phyloP scores from a whole-genome alignment of 2,329 filamentous ascomycete genomes.

The Ambrosiella xylebori region DNA sequence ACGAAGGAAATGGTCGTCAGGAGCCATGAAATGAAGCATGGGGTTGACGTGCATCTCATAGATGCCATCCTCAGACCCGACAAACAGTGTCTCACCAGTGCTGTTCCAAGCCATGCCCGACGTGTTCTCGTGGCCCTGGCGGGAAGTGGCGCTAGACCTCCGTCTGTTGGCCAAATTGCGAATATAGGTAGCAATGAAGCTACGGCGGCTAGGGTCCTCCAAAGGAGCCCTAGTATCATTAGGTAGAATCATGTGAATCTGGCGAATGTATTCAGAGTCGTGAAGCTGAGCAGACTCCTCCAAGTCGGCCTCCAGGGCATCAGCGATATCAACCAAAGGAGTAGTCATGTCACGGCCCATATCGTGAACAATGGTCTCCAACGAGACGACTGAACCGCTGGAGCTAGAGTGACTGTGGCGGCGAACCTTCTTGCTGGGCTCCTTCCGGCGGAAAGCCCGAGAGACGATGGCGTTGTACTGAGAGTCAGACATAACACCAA shows the following conservation, averaged over 20 bases:
- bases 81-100: constrained; percentile 41
- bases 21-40: constrained; percentile 40
- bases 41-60: constrained; percentile 56
- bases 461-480: constrained; percentile 5
- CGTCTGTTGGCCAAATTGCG: not conserved
- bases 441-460: not conserved
- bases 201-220: not conserved
- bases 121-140: constrained; percentile 35
- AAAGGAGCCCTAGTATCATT: not conserved
- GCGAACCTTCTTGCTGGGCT: not conserved
- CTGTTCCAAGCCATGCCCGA: constrained; percentile 45
- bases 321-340: not conserved
- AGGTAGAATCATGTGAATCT: not conserved
- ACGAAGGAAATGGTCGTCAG: constrained; percentile 36
- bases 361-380: not conserved
- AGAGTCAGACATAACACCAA: not conserved
- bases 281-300: not conserved
- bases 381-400: not conserved
- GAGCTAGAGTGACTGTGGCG: not conserved
- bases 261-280: not conserved
- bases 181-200: not conserved
- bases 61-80: constrained; percentile 54
- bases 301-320: not conserved
- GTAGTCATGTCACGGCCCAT: not conserved
- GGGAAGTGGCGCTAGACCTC: not conserved